Evolutionary conservation across 805 yeast genomes (phyloP).

Genomic region (Lachancea sp.): DNA sequence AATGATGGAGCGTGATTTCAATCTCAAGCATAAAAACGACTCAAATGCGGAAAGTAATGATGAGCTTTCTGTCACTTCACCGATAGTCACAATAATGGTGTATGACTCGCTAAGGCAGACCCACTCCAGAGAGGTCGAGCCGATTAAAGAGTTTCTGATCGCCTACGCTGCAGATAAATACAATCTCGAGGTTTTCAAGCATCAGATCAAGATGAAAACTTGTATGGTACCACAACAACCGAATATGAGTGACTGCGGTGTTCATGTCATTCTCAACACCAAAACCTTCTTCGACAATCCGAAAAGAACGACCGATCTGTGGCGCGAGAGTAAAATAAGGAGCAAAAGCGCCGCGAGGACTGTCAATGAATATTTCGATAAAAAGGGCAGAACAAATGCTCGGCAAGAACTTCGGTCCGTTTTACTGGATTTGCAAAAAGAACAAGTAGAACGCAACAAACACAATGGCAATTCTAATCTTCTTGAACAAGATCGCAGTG

Average conservation of each 20-base stretch:
- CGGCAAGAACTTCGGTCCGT: constrained; percentile 24
- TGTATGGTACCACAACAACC: constrained; percentile 75
- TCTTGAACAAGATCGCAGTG: constrained; percentile 33
- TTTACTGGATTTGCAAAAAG: constrained; percentile 18
- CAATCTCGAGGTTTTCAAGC: constrained; percentile 39
- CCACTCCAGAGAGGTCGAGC: constrained; percentile 46
- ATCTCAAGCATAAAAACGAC: constrained; percentile 5
- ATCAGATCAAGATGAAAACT: constrained; percentile 41
- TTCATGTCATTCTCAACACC: constrained; percentile 76
- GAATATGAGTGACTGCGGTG: constrained; percentile 91
- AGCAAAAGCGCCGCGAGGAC: constrained; percentile 14
- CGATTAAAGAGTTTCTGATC: constrained; percentile 53
- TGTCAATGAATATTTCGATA: constrained; percentile 27
- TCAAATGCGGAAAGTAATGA: constrained; percentile 12
- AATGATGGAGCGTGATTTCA: constrained; percentile 6
- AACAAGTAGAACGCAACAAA: constrained; percentile 42
- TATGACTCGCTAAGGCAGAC: constrained; percentile 69
- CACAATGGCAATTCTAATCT: constrained; percentile 76
- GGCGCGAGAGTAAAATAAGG: constrained; percentile 34
- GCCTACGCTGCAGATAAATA: constrained; percentile 66
- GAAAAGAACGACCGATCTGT: constrained; percentile 40
- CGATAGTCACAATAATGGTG: constrained; percentile 37
- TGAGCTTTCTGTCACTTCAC: constrained; percentile 12
- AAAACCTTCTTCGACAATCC: constrained; percentile 50
- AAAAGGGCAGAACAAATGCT: constrained; percentile 19